These are phyloP conservation scores for Berberis vulgaris DNA, from an alignment of 164 flowering plant genomes.

Conservation along the genomic window DNA sequence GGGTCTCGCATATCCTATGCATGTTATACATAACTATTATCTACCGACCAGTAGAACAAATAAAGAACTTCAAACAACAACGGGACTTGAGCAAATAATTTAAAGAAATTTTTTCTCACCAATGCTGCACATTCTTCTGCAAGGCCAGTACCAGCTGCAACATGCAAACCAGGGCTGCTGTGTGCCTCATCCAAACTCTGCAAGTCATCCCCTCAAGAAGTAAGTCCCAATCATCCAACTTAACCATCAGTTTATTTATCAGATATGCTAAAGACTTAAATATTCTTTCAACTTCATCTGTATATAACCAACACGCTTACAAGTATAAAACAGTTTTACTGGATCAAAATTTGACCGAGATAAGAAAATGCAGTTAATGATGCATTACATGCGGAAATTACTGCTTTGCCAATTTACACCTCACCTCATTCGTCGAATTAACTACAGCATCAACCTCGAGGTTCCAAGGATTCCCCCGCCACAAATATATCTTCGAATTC, in stretches of 20 bases:
- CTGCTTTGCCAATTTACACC: too few relatives aligned
- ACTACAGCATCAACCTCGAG: constrained; percentile 99
- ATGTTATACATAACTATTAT: not conserved
- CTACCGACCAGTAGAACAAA: not conserved
- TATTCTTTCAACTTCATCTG: constrained; percentile 70
- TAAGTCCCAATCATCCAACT: not conserved
- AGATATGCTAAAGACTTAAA: constrained; percentile 39
- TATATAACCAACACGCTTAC: too few relatives aligned
- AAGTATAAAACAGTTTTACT: too few relatives aligned
- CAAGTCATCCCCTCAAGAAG: not conserved
- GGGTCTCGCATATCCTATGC: too few relatives aligned
- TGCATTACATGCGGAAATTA: too few relatives aligned
- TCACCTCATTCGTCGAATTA: constrained; percentile 95
- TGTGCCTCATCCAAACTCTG: constrained; percentile 94
- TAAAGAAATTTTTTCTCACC: constrained; percentile 33
- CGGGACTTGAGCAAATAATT: not conserved
- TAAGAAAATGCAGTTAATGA: too few relatives aligned
- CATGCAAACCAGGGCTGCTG: constrained; percentile 93
- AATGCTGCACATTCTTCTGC: constrained; percentile 88
- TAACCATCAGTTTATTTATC: constrained; percentile 11
- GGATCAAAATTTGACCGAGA: too few relatives aligned
- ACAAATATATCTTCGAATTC: constrained; percentile 81
- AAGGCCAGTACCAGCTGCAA: constrained; percentile 96
- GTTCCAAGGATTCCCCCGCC: constrained; percentile 99
- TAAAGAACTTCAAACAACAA: not conserved